phyloP scores from a whole-genome alignment of 2,329 filamentous ascomycete genomes.

The Nemania serpens region DNA sequence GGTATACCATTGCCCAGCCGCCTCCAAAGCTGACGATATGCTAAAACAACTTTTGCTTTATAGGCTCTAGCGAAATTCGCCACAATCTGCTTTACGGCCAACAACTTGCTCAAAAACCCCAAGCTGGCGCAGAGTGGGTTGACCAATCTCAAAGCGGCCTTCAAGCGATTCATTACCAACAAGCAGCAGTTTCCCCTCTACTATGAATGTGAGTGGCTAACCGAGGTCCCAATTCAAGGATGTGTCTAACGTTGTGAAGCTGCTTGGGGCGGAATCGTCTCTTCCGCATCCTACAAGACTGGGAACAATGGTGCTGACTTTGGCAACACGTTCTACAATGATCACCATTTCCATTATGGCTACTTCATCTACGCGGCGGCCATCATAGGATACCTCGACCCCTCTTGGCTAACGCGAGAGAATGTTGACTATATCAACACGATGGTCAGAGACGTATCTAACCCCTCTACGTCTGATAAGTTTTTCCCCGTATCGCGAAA shows the following conservation, averaged over 20 bases:
- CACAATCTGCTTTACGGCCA: conserved; percentile 66
- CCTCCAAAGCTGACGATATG: neutral
- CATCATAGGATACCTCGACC: conserved; percentile 79
- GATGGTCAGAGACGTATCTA: conserved; percentile 81
- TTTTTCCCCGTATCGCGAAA: conserved; percentile 81
- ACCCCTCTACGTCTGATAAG: conserved; percentile 70
- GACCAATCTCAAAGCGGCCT: conserved; percentile 66
- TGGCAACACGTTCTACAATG: conserved; percentile 85
- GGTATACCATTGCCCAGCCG: conserved; percentile 44
- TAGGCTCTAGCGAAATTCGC: conserved; percentile 78
- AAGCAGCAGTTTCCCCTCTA: conserved; percentile 68
- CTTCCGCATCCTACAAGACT: conserved; percentile 71
- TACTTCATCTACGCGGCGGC: conserved; percentile 90
- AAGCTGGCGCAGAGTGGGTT: conserved; percentile 63
- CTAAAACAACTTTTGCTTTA: neutral
- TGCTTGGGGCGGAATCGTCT: conserved; percentile 81
- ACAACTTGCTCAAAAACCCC: conserved; percentile 65
- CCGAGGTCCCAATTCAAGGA: neutral
- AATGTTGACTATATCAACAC: conserved; percentile 84
- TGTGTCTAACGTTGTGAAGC: conserved; percentile 42
- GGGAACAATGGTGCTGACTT: conserved; percentile 77
- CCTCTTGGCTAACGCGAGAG: conserved; percentile 66
- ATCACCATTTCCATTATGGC: conserved; percentile 78
- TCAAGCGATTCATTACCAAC: conserved; percentile 69
- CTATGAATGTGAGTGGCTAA: conserved; percentile 59